Percentiles rank a stretch among this genome's conserved stretches.
Conservation (phyloP, 1,284 basidiomycete genomes). For the Wallemia hederae region DNA sequence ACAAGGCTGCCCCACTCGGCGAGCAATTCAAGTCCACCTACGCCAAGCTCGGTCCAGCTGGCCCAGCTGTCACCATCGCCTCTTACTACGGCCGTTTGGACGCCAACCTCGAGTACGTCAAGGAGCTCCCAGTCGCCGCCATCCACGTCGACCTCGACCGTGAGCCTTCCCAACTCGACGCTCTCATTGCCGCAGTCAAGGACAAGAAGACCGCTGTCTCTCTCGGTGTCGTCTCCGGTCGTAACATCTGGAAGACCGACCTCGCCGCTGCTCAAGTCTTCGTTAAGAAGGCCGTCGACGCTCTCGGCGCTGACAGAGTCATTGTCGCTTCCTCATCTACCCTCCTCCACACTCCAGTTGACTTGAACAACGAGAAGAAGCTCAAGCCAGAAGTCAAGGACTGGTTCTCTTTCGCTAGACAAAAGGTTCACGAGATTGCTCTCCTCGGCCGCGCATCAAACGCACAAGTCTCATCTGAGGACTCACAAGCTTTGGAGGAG, state of each 20-base stretch:
- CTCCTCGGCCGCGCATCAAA: conserved; percentile 55
- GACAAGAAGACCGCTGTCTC: conserved; percentile 53
- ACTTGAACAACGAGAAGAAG: conserved; percentile 74
- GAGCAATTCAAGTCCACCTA: conserved; percentile 60
- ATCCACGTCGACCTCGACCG: conserved; percentile 94
- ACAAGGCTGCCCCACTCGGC: conserved; percentile 48
- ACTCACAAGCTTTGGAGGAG: conserved; percentile 32
- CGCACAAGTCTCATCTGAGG: conserved; percentile 26
- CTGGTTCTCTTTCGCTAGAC: conserved; percentile 96
- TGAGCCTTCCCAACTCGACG: conserved; percentile 64
- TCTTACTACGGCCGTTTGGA: conserved; percentile 94
- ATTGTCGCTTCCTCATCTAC: conserved; percentile 89
- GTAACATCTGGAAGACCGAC: conserved; percentile 99
- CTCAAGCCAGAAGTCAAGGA: conserved; percentile 70
- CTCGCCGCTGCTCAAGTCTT: conserved; percentile 52
- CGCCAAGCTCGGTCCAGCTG: conserved; percentile 45
- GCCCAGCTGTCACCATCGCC: conserved; percentile 74
- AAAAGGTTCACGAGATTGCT: conserved; percentile 83
- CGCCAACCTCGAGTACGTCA: conserved; percentile 61
- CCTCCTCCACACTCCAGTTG: conserved; percentile 92
- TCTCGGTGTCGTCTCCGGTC: conserved; percentile 86
- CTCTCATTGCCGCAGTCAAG: conserved; percentile 58
- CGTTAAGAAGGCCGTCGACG: conserved; percentile 56
- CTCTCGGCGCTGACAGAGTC: conserved; percentile 59
- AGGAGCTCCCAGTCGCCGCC: conserved; percentile 74